Evolutionary conservation across 257 asterid genomes (phyloP).

Genomic region (Vinca minor): DNA sequence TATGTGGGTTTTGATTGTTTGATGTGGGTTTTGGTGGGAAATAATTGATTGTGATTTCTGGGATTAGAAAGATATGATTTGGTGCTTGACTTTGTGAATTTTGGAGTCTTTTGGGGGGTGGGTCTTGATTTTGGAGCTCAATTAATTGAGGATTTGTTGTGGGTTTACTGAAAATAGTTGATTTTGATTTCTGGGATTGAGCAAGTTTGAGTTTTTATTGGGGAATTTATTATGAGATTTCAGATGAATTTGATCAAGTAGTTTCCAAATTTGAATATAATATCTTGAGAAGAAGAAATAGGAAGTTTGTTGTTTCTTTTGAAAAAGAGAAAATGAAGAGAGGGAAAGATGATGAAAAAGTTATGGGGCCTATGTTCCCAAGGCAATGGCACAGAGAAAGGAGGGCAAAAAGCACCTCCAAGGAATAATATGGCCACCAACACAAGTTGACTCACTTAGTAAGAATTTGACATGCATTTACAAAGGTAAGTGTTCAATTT

Average conservation of each 20-base stretch:
- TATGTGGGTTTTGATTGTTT: constrained; percentile 11
- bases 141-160: constrained; percentile 6
- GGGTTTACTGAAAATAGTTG: background rate
- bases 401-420: constrained; percentile 99
- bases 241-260: background rate
- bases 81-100: constrained; percentile 10
- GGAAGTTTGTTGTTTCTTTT: constrained; percentile 1
- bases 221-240: background rate
- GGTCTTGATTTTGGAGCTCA: constrained; percentile 15
- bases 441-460: too few relatives aligned
- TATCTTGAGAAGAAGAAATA: background rate
- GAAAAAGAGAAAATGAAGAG: constrained; percentile 51
- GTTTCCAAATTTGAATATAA: background rate
- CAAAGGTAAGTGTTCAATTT: too few relatives aligned
- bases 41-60: background rate
- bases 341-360: constrained; percentile 64
- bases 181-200: constrained; percentile 3
- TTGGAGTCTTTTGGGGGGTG: constrained; percentile 1
- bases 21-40: too few relatives aligned
- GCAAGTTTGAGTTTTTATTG: background rate
- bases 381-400: constrained; percentile 86
- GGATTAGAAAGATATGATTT: too few relatives aligned
- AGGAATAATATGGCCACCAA: too few relatives aligned
- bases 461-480: too few relatives aligned
- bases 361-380: constrained; percentile 86